Evolutionary conservation across 2,329 filamentous ascomycete species (phyloP).

Genomic region (Herpotrichia juniperi): DNA sequence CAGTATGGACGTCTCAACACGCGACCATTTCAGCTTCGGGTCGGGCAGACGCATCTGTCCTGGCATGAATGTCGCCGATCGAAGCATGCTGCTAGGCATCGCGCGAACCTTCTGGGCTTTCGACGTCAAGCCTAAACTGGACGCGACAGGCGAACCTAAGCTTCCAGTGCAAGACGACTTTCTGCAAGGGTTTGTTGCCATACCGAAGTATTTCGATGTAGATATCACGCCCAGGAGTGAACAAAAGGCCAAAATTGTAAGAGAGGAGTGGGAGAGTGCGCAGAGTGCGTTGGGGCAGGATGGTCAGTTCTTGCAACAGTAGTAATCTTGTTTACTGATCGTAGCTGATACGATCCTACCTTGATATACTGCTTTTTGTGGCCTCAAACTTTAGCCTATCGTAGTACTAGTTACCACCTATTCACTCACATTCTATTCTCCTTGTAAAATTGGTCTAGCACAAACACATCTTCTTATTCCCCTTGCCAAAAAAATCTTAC

Average conservation of each 20-base stretch:
- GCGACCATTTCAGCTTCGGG: conserved; percentile 45
- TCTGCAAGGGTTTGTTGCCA: conserved; percentile 6
- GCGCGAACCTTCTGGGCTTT: conserved; percentile 41
- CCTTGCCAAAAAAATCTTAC: no score
- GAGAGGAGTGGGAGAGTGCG: conserved; percentile 6
- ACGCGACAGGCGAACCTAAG: neutral
- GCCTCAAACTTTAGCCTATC: no score
- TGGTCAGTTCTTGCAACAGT: conserved; percentile 6
- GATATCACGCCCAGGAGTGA: conserved; percentile 7
- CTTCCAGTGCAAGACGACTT: conserved; percentile 1
- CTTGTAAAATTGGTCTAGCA: no score
- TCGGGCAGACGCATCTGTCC: conserved; percentile 45
- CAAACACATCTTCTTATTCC: no score
- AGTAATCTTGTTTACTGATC: no score
- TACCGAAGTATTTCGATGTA: conserved; percentile 3
- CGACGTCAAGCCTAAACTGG: conserved; percentile 11
- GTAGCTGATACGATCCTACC: no score
- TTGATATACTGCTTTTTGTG: no score
- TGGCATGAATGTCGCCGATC: conserved; percentile 40
- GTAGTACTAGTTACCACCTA: no score
- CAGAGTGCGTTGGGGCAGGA: conserved; percentile 6
- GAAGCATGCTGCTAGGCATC: conserved; percentile 32
- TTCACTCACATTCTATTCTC: no score
- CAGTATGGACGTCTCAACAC: conserved; percentile 20
- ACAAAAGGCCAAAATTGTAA: conserved; percentile 4